A percentile compares a stretch with the other conserved stretches of the same genome.
Conservation (phyloP, 495 filamentous ascomycete species). For the Aspergillus baeticus region DNA sequence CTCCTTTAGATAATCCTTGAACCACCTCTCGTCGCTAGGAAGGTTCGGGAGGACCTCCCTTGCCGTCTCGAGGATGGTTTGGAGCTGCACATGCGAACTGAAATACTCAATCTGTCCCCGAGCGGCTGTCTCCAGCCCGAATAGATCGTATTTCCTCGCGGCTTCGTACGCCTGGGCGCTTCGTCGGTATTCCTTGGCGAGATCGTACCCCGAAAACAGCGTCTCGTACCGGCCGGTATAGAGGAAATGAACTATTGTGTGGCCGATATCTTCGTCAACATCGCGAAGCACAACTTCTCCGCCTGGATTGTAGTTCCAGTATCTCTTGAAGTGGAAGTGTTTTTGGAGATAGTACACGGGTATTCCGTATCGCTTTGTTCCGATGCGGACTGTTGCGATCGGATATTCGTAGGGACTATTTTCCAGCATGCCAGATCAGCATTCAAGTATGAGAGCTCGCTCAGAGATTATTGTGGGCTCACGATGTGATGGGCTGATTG, state of each 20-base stretch:
- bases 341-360: background rate
- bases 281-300: background rate
- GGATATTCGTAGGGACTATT: background rate
- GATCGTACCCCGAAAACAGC: background rate
- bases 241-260: conserved; percentile 21
- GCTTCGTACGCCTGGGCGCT: conserved; percentile 16
- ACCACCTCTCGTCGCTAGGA: conserved; percentile 15
- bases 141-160: conserved; percentile 7
- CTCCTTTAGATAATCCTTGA: background rate
- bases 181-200: conserved; percentile 12
- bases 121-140: conserved; percentile 11
- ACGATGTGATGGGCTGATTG: background rate
- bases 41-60: conserved; percentile 12
- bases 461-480: background rate
- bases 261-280: conserved; percentile 16
- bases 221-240: conserved; percentile 21
- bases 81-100: background rate
- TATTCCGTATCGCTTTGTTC: background rate
- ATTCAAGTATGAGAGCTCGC: background rate
- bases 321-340: too few relatives aligned
- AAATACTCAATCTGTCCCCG: conserved; percentile 11
- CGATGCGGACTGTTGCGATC: background rate
- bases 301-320: too few relatives aligned
- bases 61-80: conserved; percentile 5
- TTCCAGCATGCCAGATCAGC: background rate